Conservation (phyloP, 257 asterid genomes). For the Nicotiana paniculata region DNA sequence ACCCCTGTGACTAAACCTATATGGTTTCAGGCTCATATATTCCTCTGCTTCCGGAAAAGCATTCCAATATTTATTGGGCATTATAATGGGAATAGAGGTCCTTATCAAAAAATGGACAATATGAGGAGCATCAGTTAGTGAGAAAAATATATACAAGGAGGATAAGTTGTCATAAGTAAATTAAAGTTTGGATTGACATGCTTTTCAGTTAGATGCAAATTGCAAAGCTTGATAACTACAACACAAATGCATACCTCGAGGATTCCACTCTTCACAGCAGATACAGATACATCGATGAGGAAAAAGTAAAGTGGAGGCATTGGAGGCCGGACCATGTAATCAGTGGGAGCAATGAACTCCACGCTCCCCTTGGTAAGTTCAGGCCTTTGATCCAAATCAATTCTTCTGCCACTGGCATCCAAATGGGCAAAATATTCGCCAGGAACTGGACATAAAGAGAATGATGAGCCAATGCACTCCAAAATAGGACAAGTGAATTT, state of each 20-base stretch:
- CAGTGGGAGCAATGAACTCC: constrained; percentile 91
- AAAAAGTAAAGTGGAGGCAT: constrained; percentile 89
- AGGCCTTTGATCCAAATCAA: constrained; percentile 88
- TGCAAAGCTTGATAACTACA: background rate
- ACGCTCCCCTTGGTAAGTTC: constrained; percentile 88
- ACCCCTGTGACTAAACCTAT: background rate
- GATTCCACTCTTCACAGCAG: constrained; percentile 89
- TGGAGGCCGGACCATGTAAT: constrained; percentile 96
- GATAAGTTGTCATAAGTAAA: background rate
- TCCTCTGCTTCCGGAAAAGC: background rate
- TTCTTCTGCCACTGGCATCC: constrained; percentile 80
- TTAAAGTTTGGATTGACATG: background rate
- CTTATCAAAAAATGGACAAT: too few species aligned
- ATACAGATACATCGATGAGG: constrained; percentile 85
- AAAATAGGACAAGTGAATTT: background rate
- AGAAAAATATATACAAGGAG: background rate
- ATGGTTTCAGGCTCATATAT: background rate
- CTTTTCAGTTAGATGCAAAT: background rate
- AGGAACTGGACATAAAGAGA: constrained; percentile 55
- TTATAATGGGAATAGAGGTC: background rate
- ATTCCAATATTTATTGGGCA: background rate
- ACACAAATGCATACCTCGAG: constrained; percentile 58
- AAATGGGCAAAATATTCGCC: constrained; percentile 77
- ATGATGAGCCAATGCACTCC: constrained; percentile 20
- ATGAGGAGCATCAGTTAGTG: background rate